Base-by-base conservation (phyloP, 2,329 filamentous ascomycete genomes). In the Aspergillus fischeri region DNA sequence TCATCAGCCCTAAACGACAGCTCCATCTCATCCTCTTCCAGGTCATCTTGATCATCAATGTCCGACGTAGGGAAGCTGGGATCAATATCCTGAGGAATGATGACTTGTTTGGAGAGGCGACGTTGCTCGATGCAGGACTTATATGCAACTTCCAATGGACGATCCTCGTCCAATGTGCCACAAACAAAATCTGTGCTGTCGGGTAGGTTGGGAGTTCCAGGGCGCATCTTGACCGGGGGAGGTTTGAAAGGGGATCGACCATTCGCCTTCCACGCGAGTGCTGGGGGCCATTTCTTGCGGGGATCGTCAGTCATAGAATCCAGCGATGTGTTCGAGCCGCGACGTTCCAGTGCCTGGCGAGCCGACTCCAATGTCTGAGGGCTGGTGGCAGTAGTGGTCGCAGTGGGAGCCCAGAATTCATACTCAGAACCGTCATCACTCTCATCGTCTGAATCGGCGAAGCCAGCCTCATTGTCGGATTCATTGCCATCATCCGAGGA, bases 171-270 rank as follows among this genome's bases (percentile, higher is more conserved):
- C 21, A 99, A 81, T 1, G 94, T 99, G 57, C 94, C 94, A 69
- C 94, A 97, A n/a, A 99, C 94, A 64, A 99, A 99, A 73, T 99
- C 94, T 14, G 94, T 97, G 75, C 92, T 97, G 73, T 99, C 94
- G 1, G 94, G 94, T 10, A 99, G 81, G 70, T 96, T 91, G 2
- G 91, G 90, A 1, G 89, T 90, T 25, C 83, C 82, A 42, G 85
- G 82, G 24, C 87, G 87, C 64, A 87, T 85, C 60, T 82, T 84
- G 49, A 38, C 2, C 32, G 32, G 5, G 14, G 81, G 65, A 21
- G 75, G 68, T 44, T 78, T 78, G 47, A 72, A 78, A 14, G 78
- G 53, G 65, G 67, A 68, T 55, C 63, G 67, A 69, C 50, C 70
- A 61, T 67, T 56, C 7, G 56, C 52, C 32, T 65, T 64, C 41